phyloP scores from a whole-genome alignment of 2,329 filamentous ascomycete genomes.

The Trichoderma sp. region DNA sequence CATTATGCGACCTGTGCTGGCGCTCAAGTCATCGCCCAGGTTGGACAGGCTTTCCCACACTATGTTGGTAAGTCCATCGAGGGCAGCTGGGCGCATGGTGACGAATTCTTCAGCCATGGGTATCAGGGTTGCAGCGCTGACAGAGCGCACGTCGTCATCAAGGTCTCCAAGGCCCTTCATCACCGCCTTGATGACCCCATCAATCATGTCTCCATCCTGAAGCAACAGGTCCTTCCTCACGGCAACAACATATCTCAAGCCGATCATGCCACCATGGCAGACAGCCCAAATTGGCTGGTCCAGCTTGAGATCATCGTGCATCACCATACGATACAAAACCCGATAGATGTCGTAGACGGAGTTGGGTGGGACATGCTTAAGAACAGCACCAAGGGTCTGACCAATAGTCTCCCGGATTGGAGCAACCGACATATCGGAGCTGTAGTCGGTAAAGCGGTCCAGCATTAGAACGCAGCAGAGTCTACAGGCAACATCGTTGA shows the following conservation, averaged over 20 bases:
- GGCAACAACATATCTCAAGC: constrained; percentile 89
- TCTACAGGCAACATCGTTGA: constrained; percentile 92
- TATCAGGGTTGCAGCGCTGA: constrained; percentile 95
- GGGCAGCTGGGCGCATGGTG: constrained; percentile 70
- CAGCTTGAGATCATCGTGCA: constrained; percentile 77
- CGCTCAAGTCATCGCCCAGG: constrained; percentile 93
- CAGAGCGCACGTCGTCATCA: constrained; percentile 94
- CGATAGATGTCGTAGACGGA: constrained; percentile 83
- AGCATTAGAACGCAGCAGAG: constrained; percentile 96
- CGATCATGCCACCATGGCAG: constrained; percentile 97
- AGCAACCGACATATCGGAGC: constrained; percentile 93
- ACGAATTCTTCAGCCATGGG: constrained; percentile 96
- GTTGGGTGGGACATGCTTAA: constrained; percentile 75
- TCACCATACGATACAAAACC: constrained; percentile 83
- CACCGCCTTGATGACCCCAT: constrained; percentile 86
- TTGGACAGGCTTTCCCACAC: constrained; percentile 98
- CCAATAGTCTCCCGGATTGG: constrained; percentile 94
- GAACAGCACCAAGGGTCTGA: constrained; percentile 83
- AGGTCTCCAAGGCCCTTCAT: constrained; percentile 90
- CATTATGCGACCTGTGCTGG: constrained; percentile 98
- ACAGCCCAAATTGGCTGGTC: constrained; percentile 83
- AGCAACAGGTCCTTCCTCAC: constrained; percentile 90
- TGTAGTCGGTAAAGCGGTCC: constrained; percentile 95
- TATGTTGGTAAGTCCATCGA: constrained; percentile 83
- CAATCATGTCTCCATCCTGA: constrained; percentile 78